A percentile compares a stretch with the other conserved stretches of the same genome.
These are phyloP conservation scores for Saccharomyces hybrid DNA, from an alignment of 1,139 yeast genomes.

Conservation along the genomic window DNA sequence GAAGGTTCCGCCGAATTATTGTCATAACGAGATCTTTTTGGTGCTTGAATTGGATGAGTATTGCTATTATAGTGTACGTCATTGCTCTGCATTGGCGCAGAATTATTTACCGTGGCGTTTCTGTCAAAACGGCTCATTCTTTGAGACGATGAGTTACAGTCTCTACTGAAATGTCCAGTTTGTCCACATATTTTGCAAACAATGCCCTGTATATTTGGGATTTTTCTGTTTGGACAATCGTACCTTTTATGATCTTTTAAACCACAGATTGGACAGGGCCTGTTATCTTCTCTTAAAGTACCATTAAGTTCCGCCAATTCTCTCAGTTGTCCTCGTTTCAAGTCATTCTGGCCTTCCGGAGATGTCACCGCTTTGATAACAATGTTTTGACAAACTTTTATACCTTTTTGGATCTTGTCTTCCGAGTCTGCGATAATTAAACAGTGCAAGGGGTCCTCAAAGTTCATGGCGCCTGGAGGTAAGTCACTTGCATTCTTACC, in stretches of 20 bases:
- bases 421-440: conserved; percentile 78
- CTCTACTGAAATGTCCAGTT: conserved; percentile 81
- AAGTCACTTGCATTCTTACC: conserved; percentile 56
- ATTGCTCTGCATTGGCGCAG: neutral
- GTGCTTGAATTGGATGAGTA: neutral
- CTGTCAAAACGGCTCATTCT: neutral
- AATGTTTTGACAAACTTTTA: conserved; percentile 64
- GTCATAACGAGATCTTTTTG: neutral
- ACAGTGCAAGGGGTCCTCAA: conserved; percentile 83
- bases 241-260: conserved; percentile 53
- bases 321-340: conserved; percentile 82
- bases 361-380: conserved; percentile 77
- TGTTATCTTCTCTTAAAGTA: conserved; percentile 74
- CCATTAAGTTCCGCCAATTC: conserved; percentile 93
- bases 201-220: conserved; percentile 45
- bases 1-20: neutral
- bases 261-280: conserved; percentile 54
- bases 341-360: conserved; percentile 89
- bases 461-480: conserved; percentile 42
- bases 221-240: conserved; percentile 53
- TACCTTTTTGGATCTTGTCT: conserved; percentile 69
- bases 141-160: conserved; percentile 47
- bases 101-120: neutral
- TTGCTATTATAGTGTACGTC: neutral
- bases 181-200: conserved; percentile 75